Percentiles rank a stretch among this genome's conserved stretches.
phyloP scores from a whole-genome alignment of 192 early-diverging fungal genomes.

The Lobosporangium transversale region DNA sequence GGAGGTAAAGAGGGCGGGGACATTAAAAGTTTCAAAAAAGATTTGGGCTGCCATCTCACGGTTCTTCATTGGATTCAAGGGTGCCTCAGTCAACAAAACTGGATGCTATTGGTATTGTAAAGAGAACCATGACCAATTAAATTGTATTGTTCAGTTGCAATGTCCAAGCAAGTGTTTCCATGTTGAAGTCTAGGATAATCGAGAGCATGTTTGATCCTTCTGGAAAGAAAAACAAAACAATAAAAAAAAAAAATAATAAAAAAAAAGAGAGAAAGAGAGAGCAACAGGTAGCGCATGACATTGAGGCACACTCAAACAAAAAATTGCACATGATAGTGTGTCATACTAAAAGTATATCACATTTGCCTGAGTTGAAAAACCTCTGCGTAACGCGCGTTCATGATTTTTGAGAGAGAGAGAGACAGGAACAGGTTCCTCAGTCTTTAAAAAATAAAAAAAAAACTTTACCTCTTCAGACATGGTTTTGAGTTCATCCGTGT shows the following conservation, averaged over 20 bases:
- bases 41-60: slow-evolving; percentile 95
- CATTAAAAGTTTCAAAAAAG: slow-evolving; percentile 99
- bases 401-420: not conserved
- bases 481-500: slow-evolving; percentile 96
- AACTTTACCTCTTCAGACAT: slow-evolving; percentile 94
- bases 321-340: slow-evolving; percentile 44
- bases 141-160: not conserved
- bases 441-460: too few relatives aligned
- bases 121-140: not conserved
- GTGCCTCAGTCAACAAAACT: slow-evolving; percentile 96
- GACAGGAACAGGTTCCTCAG: not conserved
- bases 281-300: slow-evolving; percentile 40
- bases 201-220: slow-evolving; percentile 1
- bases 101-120: slow-evolving; percentile 76
- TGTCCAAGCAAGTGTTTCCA: too few relatives aligned
- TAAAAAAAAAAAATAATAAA: too few relatives aligned
- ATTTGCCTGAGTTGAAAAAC: too few relatives aligned
- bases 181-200: slow-evolving; percentile 6
- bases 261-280: too few relatives aligned
- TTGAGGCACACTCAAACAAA: not conserved
- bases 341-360: too few relatives aligned
- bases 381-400: too few relatives aligned
- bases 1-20: slow-evolving; percentile 95
- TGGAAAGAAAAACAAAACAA: too few relatives aligned
- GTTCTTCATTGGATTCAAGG: slow-evolving; percentile 92